Evolutionary conservation across 805 yeast genomes (phyloP).

Genomic region (Suhomyces emberorum): DNA sequence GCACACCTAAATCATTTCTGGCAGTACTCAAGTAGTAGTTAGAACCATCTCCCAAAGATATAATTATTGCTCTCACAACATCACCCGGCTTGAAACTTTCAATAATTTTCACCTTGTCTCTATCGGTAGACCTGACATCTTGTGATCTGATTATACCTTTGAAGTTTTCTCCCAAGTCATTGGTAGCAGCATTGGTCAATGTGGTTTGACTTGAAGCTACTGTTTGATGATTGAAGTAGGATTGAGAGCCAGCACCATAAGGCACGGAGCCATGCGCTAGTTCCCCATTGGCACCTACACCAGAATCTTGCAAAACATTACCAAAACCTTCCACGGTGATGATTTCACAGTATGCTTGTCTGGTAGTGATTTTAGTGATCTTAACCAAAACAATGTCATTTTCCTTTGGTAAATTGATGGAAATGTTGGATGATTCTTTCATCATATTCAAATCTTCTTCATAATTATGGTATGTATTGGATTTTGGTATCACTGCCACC

Average conservation of each 20-base stretch:
- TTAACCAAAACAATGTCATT: conserved; percentile 78
- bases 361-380: conserved; percentile 61
- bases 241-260: conserved; percentile 54
- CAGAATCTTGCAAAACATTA: conserved; percentile 56
- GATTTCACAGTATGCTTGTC: conserved; percentile 79
- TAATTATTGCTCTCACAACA: conserved; percentile 75
- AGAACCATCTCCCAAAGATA: conserved; percentile 91
- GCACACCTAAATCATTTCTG: conserved; percentile 87
- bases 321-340: conserved; percentile 60
- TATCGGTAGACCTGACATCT: conserved; percentile 86
- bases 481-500: conserved; percentile 29
- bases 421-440: conserved; percentile 16
- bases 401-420: conserved; percentile 70
- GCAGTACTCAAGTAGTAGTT: conserved; percentile 90
- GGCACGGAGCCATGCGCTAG: conserved; percentile 37
- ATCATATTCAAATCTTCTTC: conserved; percentile 16
- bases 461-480: conserved; percentile 23
- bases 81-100: conserved; percentile 91
- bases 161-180: conserved; percentile 83
- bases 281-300: conserved; percentile 57
- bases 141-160: conserved; percentile 83
- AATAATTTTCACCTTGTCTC: conserved; percentile 78
- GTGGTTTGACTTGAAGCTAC: conserved; percentile 42
- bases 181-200: conserved; percentile 36
- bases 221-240: conserved; percentile 30